phyloP scores from a whole-genome alignment of 805 yeast genomes.

The Ogataea polymorpha region DNA sequence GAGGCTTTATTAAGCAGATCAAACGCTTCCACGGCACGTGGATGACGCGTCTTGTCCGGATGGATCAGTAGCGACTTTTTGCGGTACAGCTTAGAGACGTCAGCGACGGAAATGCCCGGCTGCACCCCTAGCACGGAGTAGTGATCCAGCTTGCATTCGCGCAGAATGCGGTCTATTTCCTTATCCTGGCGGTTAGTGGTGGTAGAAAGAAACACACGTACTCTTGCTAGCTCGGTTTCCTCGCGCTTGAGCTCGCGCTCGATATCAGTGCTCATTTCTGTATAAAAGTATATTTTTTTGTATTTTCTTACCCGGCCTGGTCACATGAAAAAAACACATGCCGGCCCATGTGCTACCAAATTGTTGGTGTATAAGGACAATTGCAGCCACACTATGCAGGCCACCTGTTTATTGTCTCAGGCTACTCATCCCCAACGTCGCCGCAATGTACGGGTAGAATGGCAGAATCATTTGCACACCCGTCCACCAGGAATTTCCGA shows the following conservation, averaged over 20 bases:
- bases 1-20: slow-evolving; percentile 57
- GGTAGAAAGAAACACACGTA: slow-evolving; percentile 5
- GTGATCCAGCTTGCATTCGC: slow-evolving; percentile 47
- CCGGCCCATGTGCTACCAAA: slow-evolving; percentile 7
- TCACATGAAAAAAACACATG: slow-evolving; percentile 7
- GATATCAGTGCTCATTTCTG: slow-evolving; percentile 1
- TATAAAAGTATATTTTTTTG: neutral
- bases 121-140: slow-evolving; percentile 50
- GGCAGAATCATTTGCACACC: neutral
- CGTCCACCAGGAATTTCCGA: slow-evolving; percentile 8
- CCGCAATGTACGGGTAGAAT: neutral
- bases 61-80: slow-evolving; percentile 62
- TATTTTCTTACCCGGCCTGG: slow-evolving; percentile 8
- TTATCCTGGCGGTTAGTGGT: slow-evolving; percentile 34
- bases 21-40: slow-evolving; percentile 63
- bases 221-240: slow-evolving; percentile 21
- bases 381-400: neutral
- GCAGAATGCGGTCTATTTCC: slow-evolving; percentile 55
- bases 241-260: slow-evolving; percentile 15
- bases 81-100: slow-evolving; percentile 48
- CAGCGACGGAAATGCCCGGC: slow-evolving; percentile 38
- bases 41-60: slow-evolving; percentile 60
- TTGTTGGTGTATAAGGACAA: slow-evolving; percentile 2
- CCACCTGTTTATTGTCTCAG: neutral
- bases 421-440: neutral